Conservation (phyloP, 1,139 yeast genomes). For the Blastobotrys arbuscula region DNA sequence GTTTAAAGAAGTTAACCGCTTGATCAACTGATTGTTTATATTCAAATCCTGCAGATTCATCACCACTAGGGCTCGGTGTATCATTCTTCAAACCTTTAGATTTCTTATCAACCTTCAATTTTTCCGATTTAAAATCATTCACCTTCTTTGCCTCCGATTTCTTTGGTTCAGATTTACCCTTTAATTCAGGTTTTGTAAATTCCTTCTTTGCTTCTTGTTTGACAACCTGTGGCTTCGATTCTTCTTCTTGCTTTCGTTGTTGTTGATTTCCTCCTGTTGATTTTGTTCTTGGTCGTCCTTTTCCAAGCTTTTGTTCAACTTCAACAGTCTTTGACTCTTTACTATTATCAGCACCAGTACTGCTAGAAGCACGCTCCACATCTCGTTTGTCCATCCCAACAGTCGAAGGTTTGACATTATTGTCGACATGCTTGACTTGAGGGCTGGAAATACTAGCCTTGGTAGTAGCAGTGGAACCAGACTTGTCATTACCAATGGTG, state of each 20-base stretch:
- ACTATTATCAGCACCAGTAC: not conserved
- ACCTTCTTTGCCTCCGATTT: not conserved
- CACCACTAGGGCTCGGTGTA: too few species aligned
- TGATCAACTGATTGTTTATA: not conserved
- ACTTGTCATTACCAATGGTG: conserved; percentile 1
- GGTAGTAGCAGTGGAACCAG: conserved; percentile 8
- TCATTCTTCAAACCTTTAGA: too few species aligned
- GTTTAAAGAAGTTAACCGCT: not conserved
- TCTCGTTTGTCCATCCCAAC: conserved; percentile 2
- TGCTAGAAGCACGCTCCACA: conserved; percentile 4
- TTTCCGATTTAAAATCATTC: too few species aligned
- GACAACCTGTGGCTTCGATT: not conserved
- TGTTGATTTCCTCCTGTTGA: not conserved
- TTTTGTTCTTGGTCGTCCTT: not conserved
- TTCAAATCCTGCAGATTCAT: too few species aligned
- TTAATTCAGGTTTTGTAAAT: not conserved
- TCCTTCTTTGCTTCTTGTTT: not conserved
- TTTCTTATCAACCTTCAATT: too few species aligned
- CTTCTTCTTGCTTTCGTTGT: too few species aligned
- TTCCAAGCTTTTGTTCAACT: not conserved
- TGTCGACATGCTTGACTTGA: not conserved
- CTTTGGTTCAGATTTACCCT: too few species aligned
- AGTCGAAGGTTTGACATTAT: not conserved
- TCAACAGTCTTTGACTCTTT: not conserved
- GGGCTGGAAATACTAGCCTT: conserved; percentile 5